A percentile compares a stretch with the other conserved stretches of the same genome.
Evolutionary conservation across 2,329 filamentous ascomycete genomes (phyloP).

Genomic region (Colletotrichum navitas): DNA sequence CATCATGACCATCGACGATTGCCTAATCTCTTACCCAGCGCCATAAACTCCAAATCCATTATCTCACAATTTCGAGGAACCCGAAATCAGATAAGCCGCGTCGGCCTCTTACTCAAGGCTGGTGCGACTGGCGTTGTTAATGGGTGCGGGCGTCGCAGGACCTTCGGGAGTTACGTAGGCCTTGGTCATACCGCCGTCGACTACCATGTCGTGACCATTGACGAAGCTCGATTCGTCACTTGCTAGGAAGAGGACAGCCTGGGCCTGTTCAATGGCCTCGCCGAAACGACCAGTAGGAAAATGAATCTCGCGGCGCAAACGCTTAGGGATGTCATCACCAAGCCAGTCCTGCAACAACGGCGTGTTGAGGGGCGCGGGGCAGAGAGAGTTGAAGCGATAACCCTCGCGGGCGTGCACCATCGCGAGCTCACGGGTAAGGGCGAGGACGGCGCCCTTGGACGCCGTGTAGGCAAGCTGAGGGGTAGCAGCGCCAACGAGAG

Average conservation of each 20-base stretch:
- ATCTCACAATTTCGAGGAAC: slow-evolving; percentile 8
- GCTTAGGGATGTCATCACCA: slow-evolving; percentile 86
- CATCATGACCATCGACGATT: slow-evolving; percentile 28
- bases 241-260: slow-evolving; percentile 88
- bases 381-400: slow-evolving; percentile 90
- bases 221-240: slow-evolving; percentile 92
- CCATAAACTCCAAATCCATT: slow-evolving; percentile 38
- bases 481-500: slow-evolving; percentile 86
- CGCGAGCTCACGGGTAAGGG: slow-evolving; percentile 89
- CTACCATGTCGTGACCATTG: slow-evolving; percentile 91
- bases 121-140: slow-evolving; percentile 65
- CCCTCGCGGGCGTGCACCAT: slow-evolving; percentile 92
- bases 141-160: slow-evolving; percentile 64
- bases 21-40: slow-evolving; percentile 28
- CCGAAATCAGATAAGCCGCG: slow-evolving; percentile 4
- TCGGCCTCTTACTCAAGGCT: slow-evolving; percentile 27
- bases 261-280: slow-evolving; percentile 93
- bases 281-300: slow-evolving; percentile 91
- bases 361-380: slow-evolving; percentile 92
- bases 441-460: slow-evolving; percentile 91
- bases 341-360: slow-evolving; percentile 94
- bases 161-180: slow-evolving; percentile 83
- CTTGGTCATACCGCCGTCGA: slow-evolving; percentile 96
- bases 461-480: slow-evolving; percentile 94
- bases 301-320: slow-evolving; percentile 85